Evolutionary conservation across 2,329 filamentous ascomycete genomes (phyloP), one percentile per base, ranked within the genome.

Genomic region (Karstenula rhodostoma): DNA sequence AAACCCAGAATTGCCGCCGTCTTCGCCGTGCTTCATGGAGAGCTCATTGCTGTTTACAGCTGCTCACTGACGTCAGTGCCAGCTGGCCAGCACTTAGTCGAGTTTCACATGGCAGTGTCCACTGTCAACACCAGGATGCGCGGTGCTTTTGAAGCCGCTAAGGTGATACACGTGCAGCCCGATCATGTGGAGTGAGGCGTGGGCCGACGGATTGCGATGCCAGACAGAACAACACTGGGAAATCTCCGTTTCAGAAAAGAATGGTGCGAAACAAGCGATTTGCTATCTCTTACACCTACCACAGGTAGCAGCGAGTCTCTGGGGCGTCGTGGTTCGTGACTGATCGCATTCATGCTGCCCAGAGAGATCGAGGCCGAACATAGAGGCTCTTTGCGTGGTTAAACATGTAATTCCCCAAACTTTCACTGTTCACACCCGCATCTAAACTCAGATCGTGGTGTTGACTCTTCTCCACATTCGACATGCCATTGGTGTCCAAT

Each of bases 1-100:
- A 27, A 29, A 32, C 8, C 46, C 23, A 33, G 27, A n/a, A 33
- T 27, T 10, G 25, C 27, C 27, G 27, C 13, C 27, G 22, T 49
- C 27, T 3, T 10, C 17, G 6, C 17, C 27, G n/a, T 35, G 35
- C 27, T 27, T 23, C 48, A 52, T 3, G 9, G 27, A 33, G 22
- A 47, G 43, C 35, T 17, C 32, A 17, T 50, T 22, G 35, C 35
- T 57, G 40, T 40, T 53, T 13, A 25, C 52, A 17, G 35, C n/a
- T 57, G 22, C 32, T 49, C 22, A 35, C 54, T 54, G 54, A 56
- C 58, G 44, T 61, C 54, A 53, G 33, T 32, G 47, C 53, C 8
- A 35, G 22, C 49, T 43, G 22, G 5, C 19, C 5, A 37, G 5
- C n/a, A 50, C 10, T 22, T 25, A n/a, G 10, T 32, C 58, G 52